Base-by-base conservation (phyloP, 2,329 filamentous ascomycete species). In the Fusarium concolor region DNA sequence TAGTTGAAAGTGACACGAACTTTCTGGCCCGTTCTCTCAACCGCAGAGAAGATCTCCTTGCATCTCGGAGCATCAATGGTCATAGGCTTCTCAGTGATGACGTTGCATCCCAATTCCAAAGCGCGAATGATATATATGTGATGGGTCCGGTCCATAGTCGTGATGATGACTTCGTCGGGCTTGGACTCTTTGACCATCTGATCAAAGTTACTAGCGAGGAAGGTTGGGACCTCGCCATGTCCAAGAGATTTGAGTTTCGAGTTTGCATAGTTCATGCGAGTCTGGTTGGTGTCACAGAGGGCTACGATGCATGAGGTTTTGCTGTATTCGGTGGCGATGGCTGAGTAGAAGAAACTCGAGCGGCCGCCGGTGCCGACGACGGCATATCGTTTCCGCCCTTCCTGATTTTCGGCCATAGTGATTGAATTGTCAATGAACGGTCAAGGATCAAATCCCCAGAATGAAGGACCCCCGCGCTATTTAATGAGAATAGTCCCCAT, bases 51-150 rank as follows among this genome's bases (percentile, higher is more conserved):
- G 59, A 89, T 89, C 49, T 82, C 79, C 9, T 76, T 79, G 37
- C 86, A 88, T 4, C 86, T 82, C 3, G 82, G 79, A 1, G 81
- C 84, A 70, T 89, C 86, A 68, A 89, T 86, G 1, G 87, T 89
- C 87, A 89, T 89, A 6, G 87, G 87, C 74, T 90, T 90, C 71
- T 89, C 87, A 0, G 85, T 89, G n/a, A 89, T 80, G 1, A 88
- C 87, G 62, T 85, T 83, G 70, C 86, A 87, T 17, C 87, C 87
- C 2, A 88, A 77, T 64, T 89, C 86, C 47, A 90, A 78, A 0
- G 87, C 86, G 4, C 84, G 82, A 7, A 88, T 80, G 47, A 89
- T 89, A 76, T 90, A 90, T 28, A 79, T 81, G 70, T 89, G 80
- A 75, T 90, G 87, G 6, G 86, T 87, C 26, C 87, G 83, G 76